Percentiles rank a stretch among this genome's conserved stretches.
These are phyloP conservation scores for Litsea cubeba DNA, from an alignment of 164 flowering plant species.

Conservation along the genomic window DNA sequence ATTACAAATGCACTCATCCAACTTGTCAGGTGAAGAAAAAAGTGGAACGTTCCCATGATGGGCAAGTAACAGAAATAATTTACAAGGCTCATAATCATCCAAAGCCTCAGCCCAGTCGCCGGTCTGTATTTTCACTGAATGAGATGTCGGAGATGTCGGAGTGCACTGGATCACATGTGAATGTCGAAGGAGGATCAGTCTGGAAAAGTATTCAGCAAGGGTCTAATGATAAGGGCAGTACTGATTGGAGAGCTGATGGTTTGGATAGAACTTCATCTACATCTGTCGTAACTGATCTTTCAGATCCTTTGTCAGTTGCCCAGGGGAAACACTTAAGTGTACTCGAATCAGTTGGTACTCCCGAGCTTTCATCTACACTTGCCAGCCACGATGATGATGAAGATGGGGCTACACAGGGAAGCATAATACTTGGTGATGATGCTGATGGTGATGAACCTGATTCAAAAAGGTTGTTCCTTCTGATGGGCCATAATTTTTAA, in stretches of 20 bases:
- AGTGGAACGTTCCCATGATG: slow-evolving; percentile 72
- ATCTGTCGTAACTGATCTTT: slow-evolving; percentile 53
- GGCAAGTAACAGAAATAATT: slow-evolving; percentile 71
- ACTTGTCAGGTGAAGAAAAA: slow-evolving; percentile 73
- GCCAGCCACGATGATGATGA: slow-evolving; percentile 57
- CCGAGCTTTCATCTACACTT: slow-evolving; percentile 61
- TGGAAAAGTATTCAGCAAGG: slow-evolving; percentile 44
- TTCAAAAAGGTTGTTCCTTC: slow-evolving; percentile 48
- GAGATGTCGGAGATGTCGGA: slow-evolving; percentile 40
- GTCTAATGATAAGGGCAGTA: slow-evolving; percentile 30
- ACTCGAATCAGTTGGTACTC: slow-evolving; percentile 49
- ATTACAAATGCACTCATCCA: slow-evolving; percentile 75
- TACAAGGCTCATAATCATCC: slow-evolving; percentile 79
- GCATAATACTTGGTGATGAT: slow-evolving; percentile 46
- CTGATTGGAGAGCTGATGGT: slow-evolving; percentile 48
- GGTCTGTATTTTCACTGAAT: slow-evolving; percentile 29
- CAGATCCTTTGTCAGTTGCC: slow-evolving; percentile 43
- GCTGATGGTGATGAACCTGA: slow-evolving; percentile 62
- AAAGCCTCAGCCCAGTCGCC: slow-evolving; percentile 54
- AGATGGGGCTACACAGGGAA: slow-evolving; percentile 52
- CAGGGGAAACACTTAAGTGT: slow-evolving; percentile 34
- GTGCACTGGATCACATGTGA: slow-evolving; percentile 27
- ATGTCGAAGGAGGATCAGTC: slow-evolving; percentile 41
- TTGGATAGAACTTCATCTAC: slow-evolving; percentile 57
- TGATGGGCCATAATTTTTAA: background rate